Evolutionary conservation across 257 asterid species (phyloP), one percentile per base, ranked within the genome.

Genomic region (Solanum bulbocastanum): DNA sequence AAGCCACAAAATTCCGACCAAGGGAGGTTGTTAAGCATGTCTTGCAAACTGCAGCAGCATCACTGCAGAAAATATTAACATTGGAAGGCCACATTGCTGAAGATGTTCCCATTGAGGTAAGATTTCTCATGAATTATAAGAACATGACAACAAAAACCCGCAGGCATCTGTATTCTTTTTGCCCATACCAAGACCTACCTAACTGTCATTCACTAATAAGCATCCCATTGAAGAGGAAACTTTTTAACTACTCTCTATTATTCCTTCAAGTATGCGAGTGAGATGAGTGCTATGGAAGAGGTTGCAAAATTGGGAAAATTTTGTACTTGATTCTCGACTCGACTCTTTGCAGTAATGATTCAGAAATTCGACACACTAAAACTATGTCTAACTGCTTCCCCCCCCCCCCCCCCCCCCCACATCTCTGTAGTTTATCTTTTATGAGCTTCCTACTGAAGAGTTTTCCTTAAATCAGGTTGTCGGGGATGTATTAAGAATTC

Each of bases 1-100:
- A 96, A 90, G 99, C 96, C 27, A 90, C 99, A 49, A 96, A 96
- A 91, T 96, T 96, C 89, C 91, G 99, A 83, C 98, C 99, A 3
- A 91, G 99, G 88, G 99, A 96, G 92, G 99, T 96, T 12, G 96
- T 96, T 74, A 96, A 94, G 90, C 99, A 96, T 87, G 99, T 95
- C 37, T 94, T 96, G 66, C 99, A 95, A 92, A 96, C 98, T 85
- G 94, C 98, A 83, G 98, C 98, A 72, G 98, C 99, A 46, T 96
- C 99, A 68, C 87, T 94, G 65, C 97, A 94, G 93, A 96, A 95
- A 90, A 42, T 92, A 44, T 90, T 96, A 33, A 92, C 94, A 40
- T 93, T 96, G 88, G 99, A 96, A 91, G 99, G 99, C 20, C 92
- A 92, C 83, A 91, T 96, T n/a, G 93, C 96, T 25, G 97, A 96